Conservation (phyloP, 2,329 filamentous ascomycete genomes). For the Coleophoma cylindrospora region DNA sequence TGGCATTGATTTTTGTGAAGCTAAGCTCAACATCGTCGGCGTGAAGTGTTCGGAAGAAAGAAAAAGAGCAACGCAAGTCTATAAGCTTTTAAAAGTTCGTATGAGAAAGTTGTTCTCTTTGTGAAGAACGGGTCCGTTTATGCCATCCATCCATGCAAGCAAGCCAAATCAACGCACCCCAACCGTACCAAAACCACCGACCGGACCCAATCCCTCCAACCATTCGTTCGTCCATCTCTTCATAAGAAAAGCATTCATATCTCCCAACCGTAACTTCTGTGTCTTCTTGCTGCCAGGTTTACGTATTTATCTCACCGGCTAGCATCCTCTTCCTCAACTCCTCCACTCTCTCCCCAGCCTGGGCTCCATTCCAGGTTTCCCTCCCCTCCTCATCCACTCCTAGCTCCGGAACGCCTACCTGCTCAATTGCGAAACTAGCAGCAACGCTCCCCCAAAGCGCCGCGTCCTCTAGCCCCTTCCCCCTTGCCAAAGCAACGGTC, state of each 20-base stretch:
- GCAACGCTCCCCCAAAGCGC: constrained; percentile 75
- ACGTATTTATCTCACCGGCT: background rate
- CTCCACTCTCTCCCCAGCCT: constrained; percentile 45
- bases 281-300: background rate
- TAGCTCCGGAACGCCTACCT: constrained; percentile 74
- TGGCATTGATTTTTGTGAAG: too few relatives aligned
- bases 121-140: too few relatives aligned
- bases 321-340: constrained; percentile 34
- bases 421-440: constrained; percentile 91
- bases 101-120: too few relatives aligned
- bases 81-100: too few relatives aligned
- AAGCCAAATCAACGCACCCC: too few relatives aligned
- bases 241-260: background rate
- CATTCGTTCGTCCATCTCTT: background rate
- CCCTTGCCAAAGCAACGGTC: constrained; percentile 53
- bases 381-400: constrained; percentile 33
- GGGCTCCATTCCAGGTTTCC: constrained; percentile 59
- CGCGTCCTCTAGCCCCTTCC: constrained; percentile 60
- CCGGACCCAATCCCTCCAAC: background rate
- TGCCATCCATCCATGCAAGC: too few relatives aligned
- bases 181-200: too few relatives aligned
- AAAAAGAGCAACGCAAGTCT: too few relatives aligned
- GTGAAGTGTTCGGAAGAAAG: too few relatives aligned
- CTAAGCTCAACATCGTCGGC: too few relatives aligned
- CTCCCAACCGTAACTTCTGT: background rate